Evolutionary conservation across 192 early-diverging fungal genomes (phyloP), one percentile per base, ranked within the genome.

Genomic region (Entomortierella lignicola): DNA sequence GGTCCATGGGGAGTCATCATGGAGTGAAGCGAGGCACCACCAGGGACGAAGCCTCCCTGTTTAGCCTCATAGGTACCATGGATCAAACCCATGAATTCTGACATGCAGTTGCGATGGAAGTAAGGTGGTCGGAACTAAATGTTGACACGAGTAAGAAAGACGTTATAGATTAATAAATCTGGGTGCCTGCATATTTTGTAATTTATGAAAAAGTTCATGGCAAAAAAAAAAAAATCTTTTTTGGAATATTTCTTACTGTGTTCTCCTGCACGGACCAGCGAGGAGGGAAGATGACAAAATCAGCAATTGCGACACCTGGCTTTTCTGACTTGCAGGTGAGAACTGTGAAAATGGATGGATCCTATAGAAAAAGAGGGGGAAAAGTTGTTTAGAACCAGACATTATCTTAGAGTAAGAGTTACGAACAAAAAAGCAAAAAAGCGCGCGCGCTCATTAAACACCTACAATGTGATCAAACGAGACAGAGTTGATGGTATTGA

Each of bases 61-160:
- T 99, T 99, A 65, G 93, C 97, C 82, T 99, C 97, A 73, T 99
- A 99, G 13, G 86, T 86, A 55, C 97, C 97, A 25, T 82, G 81
- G 67, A 99, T 97, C 55, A 99, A 84, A 20, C 97, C 97, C 96
- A 99, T 97, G 84, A 97, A 99, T 85, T 99, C 97, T 61, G 94
- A 91, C 95, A 97, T 97, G 83, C 90, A 95, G 87, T 99, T 99
- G 54, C 97, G 94, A 83, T 99, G 97, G 84, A 94, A 98, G 81
- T 94, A 99, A 42, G 97, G 97, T 52, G 96, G 97, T 23, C 97
- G 89, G 85, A 94, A 93, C 84, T 87, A 60, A 30, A 32, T 10
- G 34, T 37, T 37, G n/a, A n/a, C n/a, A n/a, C n/a, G n/a, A n/a
- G n/a, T n/a, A n/a, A 4, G 34, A 37, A 37, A 37, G 34, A 10